A percentile compares a stretch with the other conserved stretches of the same genome.
These are phyloP conservation scores for Diaporthe sp. DNA, from an alignment of 2,329 filamentous ascomycete species.

Conservation along the genomic window DNA sequence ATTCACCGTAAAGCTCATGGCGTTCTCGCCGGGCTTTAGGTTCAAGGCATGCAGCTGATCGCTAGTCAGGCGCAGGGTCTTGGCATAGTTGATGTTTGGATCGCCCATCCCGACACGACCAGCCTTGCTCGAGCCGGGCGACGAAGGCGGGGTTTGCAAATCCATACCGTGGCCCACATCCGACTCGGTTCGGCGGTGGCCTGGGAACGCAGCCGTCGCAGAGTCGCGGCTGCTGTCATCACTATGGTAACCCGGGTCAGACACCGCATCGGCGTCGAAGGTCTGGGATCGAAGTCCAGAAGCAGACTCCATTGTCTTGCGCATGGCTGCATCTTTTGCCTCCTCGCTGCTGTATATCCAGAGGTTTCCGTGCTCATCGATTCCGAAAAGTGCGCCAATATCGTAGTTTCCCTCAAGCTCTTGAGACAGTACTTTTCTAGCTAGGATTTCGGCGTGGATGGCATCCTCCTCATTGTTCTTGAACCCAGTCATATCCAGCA, in stretches of 20 bases:
- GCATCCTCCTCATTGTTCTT: slow-evolving; percentile 95
- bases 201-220: slow-evolving; percentile 61
- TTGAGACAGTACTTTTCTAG: slow-evolving; percentile 91
- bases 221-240: slow-evolving; percentile 76
- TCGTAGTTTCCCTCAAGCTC: slow-evolving; percentile 96
- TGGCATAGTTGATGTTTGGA: slow-evolving; percentile 90
- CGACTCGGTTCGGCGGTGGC: slow-evolving; percentile 77
- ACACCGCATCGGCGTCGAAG: slow-evolving; percentile 82
- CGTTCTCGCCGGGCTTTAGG: slow-evolving; percentile 88
- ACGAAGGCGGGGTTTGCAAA: slow-evolving; percentile 77
- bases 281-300: slow-evolving; percentile 63
- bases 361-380: slow-evolving; percentile 95
- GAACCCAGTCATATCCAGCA: slow-evolving; percentile 98
- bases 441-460: slow-evolving; percentile 91
- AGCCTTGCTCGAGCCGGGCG: slow-evolving; percentile 70
- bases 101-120: slow-evolving; percentile 63
- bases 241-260: slow-evolving; percentile 95
- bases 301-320: slow-evolving; percentile 69
- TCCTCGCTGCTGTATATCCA: slow-evolving; percentile 99
- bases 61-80: slow-evolving; percentile 94
- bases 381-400: slow-evolving; percentile 93
- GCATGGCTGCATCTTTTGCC: slow-evolving; percentile 89
- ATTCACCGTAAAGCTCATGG: slow-evolving; percentile 97
- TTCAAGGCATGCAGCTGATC: slow-evolving; percentile 91
- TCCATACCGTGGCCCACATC: slow-evolving; percentile 67